Base-by-base conservation (phyloP, 1,139 yeast species). In the Nakaseomyces kungkrabaensis region DNA sequence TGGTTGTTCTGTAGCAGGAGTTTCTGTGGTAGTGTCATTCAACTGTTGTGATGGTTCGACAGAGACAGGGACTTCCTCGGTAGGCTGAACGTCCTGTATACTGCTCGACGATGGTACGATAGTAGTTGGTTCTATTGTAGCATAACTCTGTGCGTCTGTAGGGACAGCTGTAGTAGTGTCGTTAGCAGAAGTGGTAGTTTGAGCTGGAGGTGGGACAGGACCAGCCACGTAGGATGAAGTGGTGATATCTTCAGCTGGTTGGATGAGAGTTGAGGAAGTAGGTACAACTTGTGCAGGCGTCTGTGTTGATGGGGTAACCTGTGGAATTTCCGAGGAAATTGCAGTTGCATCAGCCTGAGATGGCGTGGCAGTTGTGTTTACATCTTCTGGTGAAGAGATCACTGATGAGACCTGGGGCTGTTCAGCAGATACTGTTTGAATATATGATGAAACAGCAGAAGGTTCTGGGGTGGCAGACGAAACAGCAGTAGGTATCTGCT, bases 121-220 rank as follows among this genome's bases (percentile, higher is more conserved):
- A 9, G 36, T 33, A 1, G 36, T 9, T 33, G 13, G n/a, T 33
- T 33, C 36, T 8, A 10, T 11, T 5, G 36, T 9, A 33, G 13
- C 10, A 11, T 9, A 33, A n/a, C 6, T 33, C n/a, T 33, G 36
- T 24, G 40, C 13, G 13, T 43, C 32, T 32, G 48, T 11, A 41
- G 34, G 37, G 31, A 33, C 27, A 11, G 51, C 26, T 17, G 48
- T 45, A 27, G 54, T 43, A 27, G 54, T 43, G 8, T 13, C 26
- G 25, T 13, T 37, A 37, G 40, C 36, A 3, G 22, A 17, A 17
- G 40, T 37, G 13, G 40, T 5, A 17, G 6, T 9, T 24, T 37
- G 25, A 37, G 10, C 13, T 13, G 40, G 36, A 8, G 36, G 36
- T n/a, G 10, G n/a, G 10, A 33, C 6, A 33, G n/a, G 13, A 33